These are phyloP conservation scores for Jatropha podagrica DNA, from an alignment of 441 rosid genomes.

Conservation along the genomic window DNA sequence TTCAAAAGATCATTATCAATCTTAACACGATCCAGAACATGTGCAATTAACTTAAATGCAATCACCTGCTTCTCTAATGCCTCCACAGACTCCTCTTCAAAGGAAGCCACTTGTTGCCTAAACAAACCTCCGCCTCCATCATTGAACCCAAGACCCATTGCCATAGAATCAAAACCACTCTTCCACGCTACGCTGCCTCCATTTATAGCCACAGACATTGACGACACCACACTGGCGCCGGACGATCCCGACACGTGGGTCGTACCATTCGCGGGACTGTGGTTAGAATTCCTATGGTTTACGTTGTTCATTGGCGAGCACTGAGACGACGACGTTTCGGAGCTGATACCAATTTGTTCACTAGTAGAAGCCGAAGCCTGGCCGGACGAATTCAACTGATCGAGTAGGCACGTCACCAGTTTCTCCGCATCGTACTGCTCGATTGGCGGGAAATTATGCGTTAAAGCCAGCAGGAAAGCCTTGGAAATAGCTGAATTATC, in stretches of 20 bases:
- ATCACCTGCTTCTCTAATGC: slow-evolving; percentile 90
- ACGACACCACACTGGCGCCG: slow-evolving; percentile 34
- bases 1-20: slow-evolving; percentile 72
- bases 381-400: slow-evolving; percentile 50
- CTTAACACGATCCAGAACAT: slow-evolving; percentile 59
- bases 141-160: slow-evolving; percentile 43
- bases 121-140: slow-evolving; percentile 53
- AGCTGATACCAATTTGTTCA: slow-evolving; percentile 42
- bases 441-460: slow-evolving; percentile 73
- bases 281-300: slow-evolving; percentile 35
- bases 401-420: slow-evolving; percentile 60
- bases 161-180: slow-evolving; percentile 53
- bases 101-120: slow-evolving; percentile 64
- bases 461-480: slow-evolving; percentile 64
- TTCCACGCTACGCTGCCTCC: slow-evolving; percentile 61
- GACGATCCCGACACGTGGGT: slow-evolving; percentile 48
- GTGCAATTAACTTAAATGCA: slow-evolving; percentile 79
- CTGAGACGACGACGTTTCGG: slow-evolving; percentile 64
- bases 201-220: slow-evolving; percentile 46
- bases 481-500: slow-evolving; percentile 50
- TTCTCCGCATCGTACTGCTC: slow-evolving; percentile 60
- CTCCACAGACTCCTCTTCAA: slow-evolving; percentile 84
- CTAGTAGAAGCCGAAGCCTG: slow-evolving; percentile 49
- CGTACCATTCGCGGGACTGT: slow-evolving; percentile 50
- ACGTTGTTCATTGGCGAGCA: slow-evolving; percentile 58